phyloP scores from a whole-genome alignment of 176 grass and related monocot genomes.

The Puccinellia tenuiflora region DNA sequence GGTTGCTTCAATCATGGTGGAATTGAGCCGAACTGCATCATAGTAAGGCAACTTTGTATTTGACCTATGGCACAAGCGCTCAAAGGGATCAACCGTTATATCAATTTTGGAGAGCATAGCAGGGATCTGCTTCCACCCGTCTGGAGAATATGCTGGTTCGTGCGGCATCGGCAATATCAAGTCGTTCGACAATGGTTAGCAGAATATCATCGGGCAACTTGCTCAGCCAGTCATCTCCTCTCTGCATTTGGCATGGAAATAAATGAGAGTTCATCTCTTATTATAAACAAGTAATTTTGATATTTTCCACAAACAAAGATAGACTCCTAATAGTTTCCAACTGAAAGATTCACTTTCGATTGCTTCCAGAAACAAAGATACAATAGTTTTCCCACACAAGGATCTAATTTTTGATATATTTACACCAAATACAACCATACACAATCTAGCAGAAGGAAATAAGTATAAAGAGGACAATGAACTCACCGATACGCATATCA shows the following conservation, averaged over 20 bases:
- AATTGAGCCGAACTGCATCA: no score
- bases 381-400: neutral
- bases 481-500: no score
- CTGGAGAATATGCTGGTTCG: neutral
- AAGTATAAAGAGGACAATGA: no score
- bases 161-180: neutral
- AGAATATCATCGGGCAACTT: neutral
- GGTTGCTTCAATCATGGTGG: no score
- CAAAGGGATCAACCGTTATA: no score
- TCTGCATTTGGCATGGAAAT: neutral
- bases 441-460: no score
- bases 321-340: neutral
- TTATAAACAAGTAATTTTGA: neutral
- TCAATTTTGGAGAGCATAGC: no score
- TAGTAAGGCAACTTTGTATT: no score
- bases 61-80: no score
- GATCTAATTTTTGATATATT: neutral
- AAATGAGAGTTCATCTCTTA: neutral
- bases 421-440: no score
- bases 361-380: neutral
- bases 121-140: no score
- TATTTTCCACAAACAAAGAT: neutral
- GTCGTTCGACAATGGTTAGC: neutral
- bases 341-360: neutral
- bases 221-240: neutral